Evolutionary conservation across 768 basidiomycete species (phyloP).

Genomic region (Bullera alba): DNA sequence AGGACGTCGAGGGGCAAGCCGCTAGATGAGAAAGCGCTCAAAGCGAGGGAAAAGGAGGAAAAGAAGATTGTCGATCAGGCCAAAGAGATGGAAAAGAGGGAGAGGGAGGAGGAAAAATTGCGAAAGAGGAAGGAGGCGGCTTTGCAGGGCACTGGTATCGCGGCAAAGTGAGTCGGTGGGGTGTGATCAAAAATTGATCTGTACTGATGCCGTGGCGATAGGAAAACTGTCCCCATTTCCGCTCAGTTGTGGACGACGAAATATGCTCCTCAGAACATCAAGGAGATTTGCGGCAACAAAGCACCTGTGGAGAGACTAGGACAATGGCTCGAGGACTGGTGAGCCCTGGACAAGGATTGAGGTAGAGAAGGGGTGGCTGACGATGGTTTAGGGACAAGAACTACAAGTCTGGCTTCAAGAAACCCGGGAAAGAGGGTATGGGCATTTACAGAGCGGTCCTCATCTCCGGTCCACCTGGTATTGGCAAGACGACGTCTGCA

Average conservation of each 20-base stretch:
- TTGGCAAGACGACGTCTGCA: slow-evolving; percentile 94
- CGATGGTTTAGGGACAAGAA: slow-evolving; percentile 58
- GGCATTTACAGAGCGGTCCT: slow-evolving; percentile 78
- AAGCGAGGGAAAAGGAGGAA: slow-evolving; percentile 58
- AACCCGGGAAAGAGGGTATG: slow-evolving; percentile 85
- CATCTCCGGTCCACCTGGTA: slow-evolving; percentile 89
- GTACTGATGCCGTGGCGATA: slow-evolving; percentile 2
- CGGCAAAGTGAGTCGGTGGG: slow-evolving; percentile 35
- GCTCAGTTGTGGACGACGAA: slow-evolving; percentile 86
- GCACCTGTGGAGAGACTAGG: slow-evolving; percentile 79
- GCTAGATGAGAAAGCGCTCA: slow-evolving; percentile 72
- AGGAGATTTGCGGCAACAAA: slow-evolving; percentile 95
- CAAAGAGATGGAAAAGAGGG: slow-evolving; percentile 51
- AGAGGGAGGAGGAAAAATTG: slow-evolving; percentile 53
- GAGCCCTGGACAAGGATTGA: no score
- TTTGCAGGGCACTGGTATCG: slow-evolving; percentile 29
- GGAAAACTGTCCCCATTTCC: slow-evolving; percentile 42
- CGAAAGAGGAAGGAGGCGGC: slow-evolving; percentile 37
- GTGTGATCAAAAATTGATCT: neutral
- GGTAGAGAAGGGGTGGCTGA: neutral
- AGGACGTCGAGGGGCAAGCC: slow-evolving; percentile 57
- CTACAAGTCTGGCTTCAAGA: slow-evolving; percentile 74
- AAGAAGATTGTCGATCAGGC: slow-evolving; percentile 59
- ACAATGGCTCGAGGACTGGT: slow-evolving; percentile 85
- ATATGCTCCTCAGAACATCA: slow-evolving; percentile 79